Percentiles rank a stretch among this genome's conserved stretches.
Conservation (phyloP, 2,329 filamentous ascomycete genomes). For the Aureobasidium sp. region DNA sequence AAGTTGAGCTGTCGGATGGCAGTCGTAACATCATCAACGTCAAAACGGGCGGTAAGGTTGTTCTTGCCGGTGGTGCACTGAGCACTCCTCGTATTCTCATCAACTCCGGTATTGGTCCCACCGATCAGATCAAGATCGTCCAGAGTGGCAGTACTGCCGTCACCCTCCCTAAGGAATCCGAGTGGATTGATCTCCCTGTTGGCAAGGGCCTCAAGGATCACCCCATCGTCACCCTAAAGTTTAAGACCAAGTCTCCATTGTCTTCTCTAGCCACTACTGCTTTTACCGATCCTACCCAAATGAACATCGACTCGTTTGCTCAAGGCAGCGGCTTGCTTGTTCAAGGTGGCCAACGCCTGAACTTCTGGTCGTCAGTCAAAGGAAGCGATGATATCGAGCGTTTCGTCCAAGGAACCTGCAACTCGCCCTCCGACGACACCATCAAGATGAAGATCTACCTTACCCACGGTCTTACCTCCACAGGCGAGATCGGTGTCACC, state of each 20-base stretch:
- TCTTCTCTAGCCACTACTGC: constrained; percentile 34
- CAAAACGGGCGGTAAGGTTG: constrained; percentile 26
- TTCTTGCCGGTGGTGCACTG: constrained; percentile 32
- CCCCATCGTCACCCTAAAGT: constrained; percentile 45
- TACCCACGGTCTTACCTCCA: constrained; percentile 46
- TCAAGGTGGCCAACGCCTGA: constrained; percentile 42
- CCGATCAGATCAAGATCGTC: constrained; percentile 38
- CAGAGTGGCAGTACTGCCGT: constrained; percentile 14
- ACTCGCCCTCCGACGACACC: constrained; percentile 31
- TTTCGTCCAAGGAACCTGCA: constrained; percentile 40
- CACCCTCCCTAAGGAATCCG: constrained; percentile 23
- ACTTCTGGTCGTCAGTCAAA: constrained; percentile 48
- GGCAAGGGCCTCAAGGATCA: constrained; percentile 36
- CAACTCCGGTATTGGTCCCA: constrained; percentile 32
- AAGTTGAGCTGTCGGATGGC: constrained; percentile 23
- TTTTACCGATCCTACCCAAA: constrained; percentile 39
- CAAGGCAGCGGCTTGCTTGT: constrained; percentile 9
- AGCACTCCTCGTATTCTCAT: constrained; percentile 27
- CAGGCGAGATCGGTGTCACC: constrained; percentile 29
- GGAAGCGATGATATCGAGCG: constrained; percentile 46
- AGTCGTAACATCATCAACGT: constrained; percentile 21
- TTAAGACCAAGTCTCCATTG: constrained; percentile 43
- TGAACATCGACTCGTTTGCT: constrained; percentile 45
- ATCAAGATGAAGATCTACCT: constrained; percentile 52
- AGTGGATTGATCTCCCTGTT: constrained; percentile 19